These are phyloP conservation scores for Cercospora zeae-maydis DNA, from an alignment of 2,329 filamentous ascomycete species.

Conservation along the genomic window DNA sequence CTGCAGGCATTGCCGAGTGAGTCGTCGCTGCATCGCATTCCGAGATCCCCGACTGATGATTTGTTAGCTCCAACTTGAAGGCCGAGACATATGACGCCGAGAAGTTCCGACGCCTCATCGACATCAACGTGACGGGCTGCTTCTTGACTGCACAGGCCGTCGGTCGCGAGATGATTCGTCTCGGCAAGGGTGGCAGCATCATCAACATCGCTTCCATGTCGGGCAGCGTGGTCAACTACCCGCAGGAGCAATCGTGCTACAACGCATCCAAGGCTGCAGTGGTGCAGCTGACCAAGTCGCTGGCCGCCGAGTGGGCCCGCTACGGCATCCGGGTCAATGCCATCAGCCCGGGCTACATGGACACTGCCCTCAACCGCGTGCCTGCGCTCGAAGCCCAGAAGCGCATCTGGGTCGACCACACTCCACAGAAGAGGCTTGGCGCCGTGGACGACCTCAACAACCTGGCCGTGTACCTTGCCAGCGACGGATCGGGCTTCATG, in stretches of 20 bases:
- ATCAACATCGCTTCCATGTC: conserved; percentile 69
- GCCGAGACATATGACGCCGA: conserved; percentile 71
- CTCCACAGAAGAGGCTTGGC: conserved; percentile 70
- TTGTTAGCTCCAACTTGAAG: conserved; percentile 70
- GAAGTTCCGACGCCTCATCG: conserved; percentile 74
- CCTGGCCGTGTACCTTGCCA: conserved; percentile 71
- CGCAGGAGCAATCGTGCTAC: conserved; percentile 78
- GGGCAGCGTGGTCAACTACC: conserved; percentile 44
- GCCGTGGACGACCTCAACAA: conserved; percentile 73
- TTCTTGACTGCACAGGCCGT: conserved; percentile 68
- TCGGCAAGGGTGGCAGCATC: conserved; percentile 67
- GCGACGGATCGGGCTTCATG: conserved; percentile 71
- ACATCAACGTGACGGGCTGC: conserved; percentile 77
- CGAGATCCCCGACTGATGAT: conserved; percentile 10
- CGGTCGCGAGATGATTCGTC: conserved; percentile 62
- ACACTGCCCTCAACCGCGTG: conserved; percentile 75
- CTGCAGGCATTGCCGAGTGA: conserved; percentile 72
- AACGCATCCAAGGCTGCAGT: conserved; percentile 81
- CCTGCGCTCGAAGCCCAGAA: conserved; percentile 75
- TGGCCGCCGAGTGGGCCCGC: conserved; percentile 81
- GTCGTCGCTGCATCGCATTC: conserved; percentile 22
- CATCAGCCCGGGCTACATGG: conserved; percentile 83
- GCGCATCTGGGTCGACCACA: conserved; percentile 73
- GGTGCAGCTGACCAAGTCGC: conserved; percentile 72
- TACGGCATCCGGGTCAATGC: conserved; percentile 78